Evolutionary conservation across 2,329 filamentous ascomycete genomes (phyloP).

Genomic region (Tolypocladium tropicale): DNA sequence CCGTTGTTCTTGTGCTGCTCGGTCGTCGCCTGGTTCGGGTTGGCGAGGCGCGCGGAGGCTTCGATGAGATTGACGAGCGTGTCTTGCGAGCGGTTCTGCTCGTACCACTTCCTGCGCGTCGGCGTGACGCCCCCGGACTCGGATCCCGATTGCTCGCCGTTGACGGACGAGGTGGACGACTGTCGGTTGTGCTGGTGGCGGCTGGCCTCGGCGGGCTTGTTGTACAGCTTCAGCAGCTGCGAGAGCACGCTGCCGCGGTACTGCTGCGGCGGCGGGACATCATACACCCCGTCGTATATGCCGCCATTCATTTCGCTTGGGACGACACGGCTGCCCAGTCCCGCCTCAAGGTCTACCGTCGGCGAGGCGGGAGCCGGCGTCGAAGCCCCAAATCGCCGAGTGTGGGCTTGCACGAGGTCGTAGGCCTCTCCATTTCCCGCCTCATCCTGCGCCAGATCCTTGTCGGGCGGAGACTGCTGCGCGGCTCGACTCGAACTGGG

Average conservation of each 20-base stretch:
- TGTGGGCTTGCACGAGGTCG: constrained; percentile 33
- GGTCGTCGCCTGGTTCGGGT: constrained; percentile 8
- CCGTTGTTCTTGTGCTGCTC: constrained; percentile 7
- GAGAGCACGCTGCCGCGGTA: constrained; percentile 35
- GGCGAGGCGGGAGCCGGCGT: constrained; percentile 4
- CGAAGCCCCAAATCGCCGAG: constrained; percentile 14
- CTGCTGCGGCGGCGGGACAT: constrained; percentile 27
- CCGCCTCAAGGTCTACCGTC: constrained; percentile 4
- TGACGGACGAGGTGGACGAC: constrained; percentile 16
- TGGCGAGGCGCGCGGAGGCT: constrained; percentile 25
- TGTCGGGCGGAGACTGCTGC: neutral
- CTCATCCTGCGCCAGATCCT: constrained; percentile 1
- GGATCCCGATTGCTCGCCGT: constrained; percentile 15
- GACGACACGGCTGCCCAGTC: constrained; percentile 5
- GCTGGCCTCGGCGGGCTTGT: constrained; percentile 24
- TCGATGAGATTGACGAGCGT: constrained; percentile 36
- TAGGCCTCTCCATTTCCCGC: constrained; percentile 24
- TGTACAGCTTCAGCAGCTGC: constrained; percentile 36
- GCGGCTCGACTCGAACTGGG: neutral
- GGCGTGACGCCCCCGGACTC: constrained; percentile 29
- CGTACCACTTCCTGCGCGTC: constrained; percentile 36
- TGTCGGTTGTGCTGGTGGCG: constrained; percentile 12
- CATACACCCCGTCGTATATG: constrained; percentile 29
- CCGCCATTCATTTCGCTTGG: constrained; percentile 27
- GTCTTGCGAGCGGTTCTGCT: constrained; percentile 34